Conservation (phyloP, 352 stramenopile genomes). For the Globisporangium middletonii region DNA sequence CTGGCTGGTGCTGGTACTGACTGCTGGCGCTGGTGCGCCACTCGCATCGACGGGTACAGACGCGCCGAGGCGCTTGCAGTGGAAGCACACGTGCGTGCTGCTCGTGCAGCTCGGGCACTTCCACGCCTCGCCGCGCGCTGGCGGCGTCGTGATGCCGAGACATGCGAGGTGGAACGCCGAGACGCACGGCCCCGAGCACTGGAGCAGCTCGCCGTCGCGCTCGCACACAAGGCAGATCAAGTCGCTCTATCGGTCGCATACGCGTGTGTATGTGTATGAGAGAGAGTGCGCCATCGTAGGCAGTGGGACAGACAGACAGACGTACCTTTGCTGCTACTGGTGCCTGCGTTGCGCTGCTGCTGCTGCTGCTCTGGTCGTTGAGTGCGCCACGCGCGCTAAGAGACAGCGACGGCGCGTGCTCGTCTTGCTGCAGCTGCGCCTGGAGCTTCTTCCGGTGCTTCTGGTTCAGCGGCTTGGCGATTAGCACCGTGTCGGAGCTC, state of each 20-base stretch:
- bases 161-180: constrained; percentile 64
- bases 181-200: constrained; percentile 67
- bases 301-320: constrained; percentile 1
- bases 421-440: constrained; percentile 25
- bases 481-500: constrained; percentile 73
- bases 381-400: not conserved
- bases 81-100: constrained; percentile 70
- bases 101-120: constrained; percentile 50
- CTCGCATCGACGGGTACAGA: constrained; percentile 17
- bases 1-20: not conserved
- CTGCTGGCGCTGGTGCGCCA: not conserved
- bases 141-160: constrained; percentile 13
- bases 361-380: not conserved
- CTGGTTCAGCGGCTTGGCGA: constrained; percentile 60
- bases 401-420: not conserved
- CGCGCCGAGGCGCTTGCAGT: constrained; percentile 58
- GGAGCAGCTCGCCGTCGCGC: constrained; percentile 36
- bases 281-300: not conserved
- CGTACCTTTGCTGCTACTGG: not conserved
- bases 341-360: not conserved
- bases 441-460: constrained; percentile 56
- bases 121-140: constrained; percentile 21
- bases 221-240: constrained; percentile 71
- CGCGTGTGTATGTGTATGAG: not conserved
- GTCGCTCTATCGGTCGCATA: constrained; percentile 23